These are phyloP conservation scores for Leptographium flavum DNA, from an alignment of 2,329 filamentous ascomycete genomes.

Conservation along the genomic window DNA sequence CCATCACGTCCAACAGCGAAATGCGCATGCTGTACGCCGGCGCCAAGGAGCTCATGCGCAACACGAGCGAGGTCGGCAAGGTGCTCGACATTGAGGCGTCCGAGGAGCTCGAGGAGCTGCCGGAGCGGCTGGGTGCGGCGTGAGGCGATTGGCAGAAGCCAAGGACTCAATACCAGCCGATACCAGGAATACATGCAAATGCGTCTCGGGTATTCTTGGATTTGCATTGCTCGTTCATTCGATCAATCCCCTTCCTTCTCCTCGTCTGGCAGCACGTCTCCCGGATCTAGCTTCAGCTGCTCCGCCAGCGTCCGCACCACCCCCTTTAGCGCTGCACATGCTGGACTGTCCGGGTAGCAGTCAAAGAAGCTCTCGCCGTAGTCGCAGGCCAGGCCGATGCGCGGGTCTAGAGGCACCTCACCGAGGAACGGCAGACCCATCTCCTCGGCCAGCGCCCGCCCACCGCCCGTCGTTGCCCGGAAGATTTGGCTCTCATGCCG, in stretches of 20 bases:
- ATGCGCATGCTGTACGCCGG: conserved; percentile 89
- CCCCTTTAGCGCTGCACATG: conserved; percentile 63
- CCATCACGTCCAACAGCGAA: conserved; percentile 77
- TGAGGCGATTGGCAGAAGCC: neutral
- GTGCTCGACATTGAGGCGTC: conserved; percentile 72
- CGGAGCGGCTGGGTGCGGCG: conserved; percentile 39
- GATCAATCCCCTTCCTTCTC: conserved; percentile 12
- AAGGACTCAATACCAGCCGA: too few relatives aligned
- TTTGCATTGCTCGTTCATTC: too few relatives aligned
- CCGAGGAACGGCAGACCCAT: conserved; percentile 82
- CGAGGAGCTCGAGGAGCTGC: conserved; percentile 74
- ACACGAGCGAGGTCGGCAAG: conserved; percentile 75
- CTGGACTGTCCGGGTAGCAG: conserved; percentile 82
- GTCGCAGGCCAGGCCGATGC: conserved; percentile 93
- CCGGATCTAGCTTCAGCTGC: conserved; percentile 49
- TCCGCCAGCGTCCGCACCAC: conserved; percentile 63
- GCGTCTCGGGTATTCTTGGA: neutral
- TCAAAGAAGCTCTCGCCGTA: conserved; percentile 97
- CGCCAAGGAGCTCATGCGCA: conserved; percentile 90
- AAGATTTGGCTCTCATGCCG: conserved; percentile 76
- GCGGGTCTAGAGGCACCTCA: conserved; percentile 77
- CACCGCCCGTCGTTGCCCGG: conserved; percentile 79
- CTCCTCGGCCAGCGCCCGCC: conserved; percentile 64
- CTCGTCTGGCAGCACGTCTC: conserved; percentile 33
- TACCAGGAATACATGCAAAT: too few relatives aligned